Base-by-base conservation (phyloP, 2,329 filamentous ascomycete species). In the Verticillium zaregamsianum region DNA sequence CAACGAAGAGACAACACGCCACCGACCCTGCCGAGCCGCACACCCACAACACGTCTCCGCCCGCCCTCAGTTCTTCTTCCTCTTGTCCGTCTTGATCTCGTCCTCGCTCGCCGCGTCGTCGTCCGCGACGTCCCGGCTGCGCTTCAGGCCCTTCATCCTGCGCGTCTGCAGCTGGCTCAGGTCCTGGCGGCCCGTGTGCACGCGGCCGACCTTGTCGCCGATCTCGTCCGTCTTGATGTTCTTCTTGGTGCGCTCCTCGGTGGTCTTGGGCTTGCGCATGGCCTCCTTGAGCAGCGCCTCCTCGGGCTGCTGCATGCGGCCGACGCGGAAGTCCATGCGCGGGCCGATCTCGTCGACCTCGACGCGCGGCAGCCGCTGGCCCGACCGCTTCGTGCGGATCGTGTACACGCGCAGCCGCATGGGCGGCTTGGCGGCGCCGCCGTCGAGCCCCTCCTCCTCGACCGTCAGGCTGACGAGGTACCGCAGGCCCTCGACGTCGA, bases 121-220 rank as follows among this genome's bases (percentile, higher is more conserved):
- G 28, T 80, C 83, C 82, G 28, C 86, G 78, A 62, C 59, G 65
- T 88, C 88, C 60, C 92, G 86, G 66, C 84, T 87, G 67, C 95
- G 85, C 86, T 98, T 99, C 68, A 99, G 77, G 68, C 93, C 95
- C 87, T 99, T 99, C 93, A 99, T 98, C 87, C 99, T 99, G 73
- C 95, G 89, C 59, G 93, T 96, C 82, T 99, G 95, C 76, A 99
- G 77, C 69, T 90, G 86, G 72, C 82, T 83, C 63, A 99, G 84
- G 78, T 99, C 93, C 78, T 97, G 93, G 80, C 90, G 92, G 71
- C 91, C 92, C 63, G 96, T 78, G 76, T 99, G 95, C 66, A 99
- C 90, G 68, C 93, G 89, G 66, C 94, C 95, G 66, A 98, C 84
- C 88, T 98, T 98, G 78, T 99, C 95, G 74, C 95, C 95, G 79